Evolutionary conservation across 2,329 filamentous ascomycete genomes (phyloP).

Genomic region (Hymenotorrendiella dingleyae): DNA sequence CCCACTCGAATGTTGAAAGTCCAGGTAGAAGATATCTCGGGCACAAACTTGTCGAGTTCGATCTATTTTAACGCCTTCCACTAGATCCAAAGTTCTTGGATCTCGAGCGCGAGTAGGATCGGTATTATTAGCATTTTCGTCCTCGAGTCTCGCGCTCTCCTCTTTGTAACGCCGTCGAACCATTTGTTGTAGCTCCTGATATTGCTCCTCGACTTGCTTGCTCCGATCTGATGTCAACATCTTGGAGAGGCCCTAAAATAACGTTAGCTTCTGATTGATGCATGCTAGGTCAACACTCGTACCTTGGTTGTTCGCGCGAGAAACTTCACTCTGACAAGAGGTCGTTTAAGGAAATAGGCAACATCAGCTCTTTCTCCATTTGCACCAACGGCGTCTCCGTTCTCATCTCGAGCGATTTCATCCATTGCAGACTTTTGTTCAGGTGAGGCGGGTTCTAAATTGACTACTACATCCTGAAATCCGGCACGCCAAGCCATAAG

Average conservation of each 20-base stretch:
- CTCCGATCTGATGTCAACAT: slow-evolving; percentile 40
- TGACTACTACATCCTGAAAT: slow-evolving; percentile 91
- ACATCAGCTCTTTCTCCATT: slow-evolving; percentile 91
- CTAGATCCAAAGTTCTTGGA: slow-evolving; percentile 66
- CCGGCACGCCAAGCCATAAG: slow-evolving; percentile 84
- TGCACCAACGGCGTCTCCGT: slow-evolving; percentile 53
- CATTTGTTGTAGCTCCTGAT: slow-evolving; percentile 66
- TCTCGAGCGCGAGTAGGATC: slow-evolving; percentile 78
- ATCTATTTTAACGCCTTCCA: slow-evolving; percentile 67
- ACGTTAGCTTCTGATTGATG: slow-evolving; percentile 2
- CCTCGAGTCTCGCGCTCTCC: slow-evolving; percentile 67
- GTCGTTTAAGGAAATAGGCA: slow-evolving; percentile 84
- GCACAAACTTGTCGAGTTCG: slow-evolving; percentile 76
- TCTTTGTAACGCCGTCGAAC: slow-evolving; percentile 70
- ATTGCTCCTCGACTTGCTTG: slow-evolving; percentile 31
- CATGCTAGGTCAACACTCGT: slow-evolving; percentile 9
- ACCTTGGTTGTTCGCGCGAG: slow-evolving; percentile 78
- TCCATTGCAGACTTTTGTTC: slow-evolving; percentile 51
- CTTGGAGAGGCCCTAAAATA: slow-evolving; percentile 21
- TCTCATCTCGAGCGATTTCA: slow-evolving; percentile 53
- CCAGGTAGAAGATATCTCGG: slow-evolving; percentile 83
- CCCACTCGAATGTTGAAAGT: slow-evolving; percentile 80
- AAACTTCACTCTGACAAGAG: slow-evolving; percentile 81
- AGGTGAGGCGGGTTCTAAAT: slow-evolving; percentile 71
- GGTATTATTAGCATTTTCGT: slow-evolving; percentile 80